These are phyloP conservation scores for Exophiala lecanii-corni DNA, from an alignment of 2,329 filamentous ascomycete genomes.

Conservation along the genomic window DNA sequence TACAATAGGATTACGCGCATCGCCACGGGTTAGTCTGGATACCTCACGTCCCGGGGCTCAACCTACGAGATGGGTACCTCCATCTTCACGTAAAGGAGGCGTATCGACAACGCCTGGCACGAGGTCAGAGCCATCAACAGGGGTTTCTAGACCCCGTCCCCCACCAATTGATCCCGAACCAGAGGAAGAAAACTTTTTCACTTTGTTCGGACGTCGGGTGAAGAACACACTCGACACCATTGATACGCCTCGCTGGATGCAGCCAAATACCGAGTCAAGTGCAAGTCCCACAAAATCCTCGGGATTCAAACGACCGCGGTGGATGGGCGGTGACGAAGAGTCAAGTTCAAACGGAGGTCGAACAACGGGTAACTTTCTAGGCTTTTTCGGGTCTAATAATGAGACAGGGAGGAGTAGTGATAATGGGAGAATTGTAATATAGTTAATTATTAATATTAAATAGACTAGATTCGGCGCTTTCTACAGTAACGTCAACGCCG, in stretches of 20 bases:
- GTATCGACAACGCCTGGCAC: neutral
- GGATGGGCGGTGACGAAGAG: constrained; percentile 58
- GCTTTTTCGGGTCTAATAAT: constrained; percentile 8
- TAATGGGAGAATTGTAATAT: constrained; percentile 18
- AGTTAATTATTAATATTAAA: no score
- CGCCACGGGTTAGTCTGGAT: constrained; percentile 30
- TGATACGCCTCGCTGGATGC: constrained; percentile 75
- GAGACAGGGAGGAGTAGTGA: constrained; percentile 2
- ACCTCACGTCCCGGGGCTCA: constrained; percentile 24
- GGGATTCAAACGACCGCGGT: constrained; percentile 70
- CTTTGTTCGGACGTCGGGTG: constrained; percentile 76
- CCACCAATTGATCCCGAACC: constrained; percentile 50
- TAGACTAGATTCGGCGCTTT: no score
- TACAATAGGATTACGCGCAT: constrained; percentile 36
- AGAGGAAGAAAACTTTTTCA: constrained; percentile 77
- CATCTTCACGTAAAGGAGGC: constrained; percentile 22
- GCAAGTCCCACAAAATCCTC: constrained; percentile 45
- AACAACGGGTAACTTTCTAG: constrained; percentile 11
- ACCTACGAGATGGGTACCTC: constrained; percentile 33
- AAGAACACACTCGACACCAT: constrained; percentile 87
- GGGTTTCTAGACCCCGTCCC: constrained; percentile 27
- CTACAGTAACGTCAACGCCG: no score
- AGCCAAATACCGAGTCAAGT: constrained; percentile 7
- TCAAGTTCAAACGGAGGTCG: constrained; percentile 1
- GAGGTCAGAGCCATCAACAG: constrained; percentile 5